Evolutionary conservation across 164 flowering plant genomes (phyloP).

Genomic region (Brasenia schreberi): DNA sequence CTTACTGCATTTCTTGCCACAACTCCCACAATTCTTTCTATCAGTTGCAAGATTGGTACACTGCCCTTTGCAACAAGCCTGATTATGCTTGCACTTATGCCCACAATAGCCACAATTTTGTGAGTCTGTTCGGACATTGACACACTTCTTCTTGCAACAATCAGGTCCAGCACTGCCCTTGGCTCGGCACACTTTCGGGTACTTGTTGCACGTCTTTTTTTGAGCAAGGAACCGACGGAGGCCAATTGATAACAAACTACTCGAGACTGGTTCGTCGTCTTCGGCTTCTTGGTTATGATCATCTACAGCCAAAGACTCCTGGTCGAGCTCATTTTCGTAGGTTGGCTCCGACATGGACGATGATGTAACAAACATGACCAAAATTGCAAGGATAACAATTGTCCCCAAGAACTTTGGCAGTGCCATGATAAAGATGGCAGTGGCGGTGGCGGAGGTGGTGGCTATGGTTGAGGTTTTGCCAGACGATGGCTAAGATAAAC

Average conservation of each 20-base stretch:
- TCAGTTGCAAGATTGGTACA: slow-evolving; percentile 7
- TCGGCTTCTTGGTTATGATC: too few species aligned
- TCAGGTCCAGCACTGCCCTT: slow-evolving; percentile 10
- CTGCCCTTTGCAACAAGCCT: slow-evolving; percentile 12
- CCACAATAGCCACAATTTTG: slow-evolving; percentile 14
- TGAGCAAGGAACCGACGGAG: neutral
- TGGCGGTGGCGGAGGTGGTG: neutral
- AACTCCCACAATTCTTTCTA: slow-evolving; percentile 12
- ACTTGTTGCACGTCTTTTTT: slow-evolving; percentile 7
- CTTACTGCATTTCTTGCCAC: slow-evolving; percentile 12
- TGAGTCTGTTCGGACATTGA: slow-evolving; percentile 9
- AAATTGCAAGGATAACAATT: neutral
- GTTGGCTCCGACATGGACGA: neutral
- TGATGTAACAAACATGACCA: neutral
- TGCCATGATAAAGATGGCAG: neutral
- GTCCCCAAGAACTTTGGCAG: too few species aligned
- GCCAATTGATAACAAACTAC: neutral
- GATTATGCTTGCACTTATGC: slow-evolving; percentile 9
- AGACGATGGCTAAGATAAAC: too few species aligned
- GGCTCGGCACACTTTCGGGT: slow-evolving; percentile 8
- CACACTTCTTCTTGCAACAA: slow-evolving; percentile 17
- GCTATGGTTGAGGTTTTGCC: too few species aligned
- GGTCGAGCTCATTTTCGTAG: neutral
- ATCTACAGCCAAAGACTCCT: neutral
- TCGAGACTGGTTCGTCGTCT: neutral